Conservation (phyloP, 345 rosid genomes). For the Salix viminalis region DNA sequence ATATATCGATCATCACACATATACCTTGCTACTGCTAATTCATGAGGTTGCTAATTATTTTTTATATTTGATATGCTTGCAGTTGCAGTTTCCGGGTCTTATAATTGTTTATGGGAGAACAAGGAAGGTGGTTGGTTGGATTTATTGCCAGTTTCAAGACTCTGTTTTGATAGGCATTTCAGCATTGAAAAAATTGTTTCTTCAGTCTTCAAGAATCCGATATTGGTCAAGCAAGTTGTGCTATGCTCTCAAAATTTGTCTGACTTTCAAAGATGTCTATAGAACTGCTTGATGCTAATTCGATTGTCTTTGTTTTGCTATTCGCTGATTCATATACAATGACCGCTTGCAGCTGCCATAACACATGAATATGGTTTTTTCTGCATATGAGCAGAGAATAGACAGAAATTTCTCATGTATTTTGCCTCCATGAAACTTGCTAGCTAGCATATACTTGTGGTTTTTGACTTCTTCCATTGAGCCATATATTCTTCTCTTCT, state of each 20-base stretch:
- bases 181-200: neutral
- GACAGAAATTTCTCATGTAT: neutral
- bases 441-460: neutral
- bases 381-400: neutral
- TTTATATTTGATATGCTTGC: conserved; percentile 8
- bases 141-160: neutral
- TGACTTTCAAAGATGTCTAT: neutral
- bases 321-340: no score
- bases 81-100: conserved; percentile 29
- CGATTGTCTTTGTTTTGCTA: no score
- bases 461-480: neutral
- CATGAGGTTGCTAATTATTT: neutral
- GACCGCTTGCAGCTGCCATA: neutral
- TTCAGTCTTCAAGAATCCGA: neutral
- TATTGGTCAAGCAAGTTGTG: neutral
- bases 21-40: neutral
- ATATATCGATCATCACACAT: neutral
- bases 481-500: no score
- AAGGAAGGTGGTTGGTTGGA: neutral
- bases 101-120: neutral
- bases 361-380: neutral
- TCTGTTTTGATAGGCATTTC: neutral
- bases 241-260: neutral
- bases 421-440: neutral
- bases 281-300: no score